phyloP scores from a whole-genome alignment of 75 land plant genomes.

The Chamaecyparis obtusa region DNA sequence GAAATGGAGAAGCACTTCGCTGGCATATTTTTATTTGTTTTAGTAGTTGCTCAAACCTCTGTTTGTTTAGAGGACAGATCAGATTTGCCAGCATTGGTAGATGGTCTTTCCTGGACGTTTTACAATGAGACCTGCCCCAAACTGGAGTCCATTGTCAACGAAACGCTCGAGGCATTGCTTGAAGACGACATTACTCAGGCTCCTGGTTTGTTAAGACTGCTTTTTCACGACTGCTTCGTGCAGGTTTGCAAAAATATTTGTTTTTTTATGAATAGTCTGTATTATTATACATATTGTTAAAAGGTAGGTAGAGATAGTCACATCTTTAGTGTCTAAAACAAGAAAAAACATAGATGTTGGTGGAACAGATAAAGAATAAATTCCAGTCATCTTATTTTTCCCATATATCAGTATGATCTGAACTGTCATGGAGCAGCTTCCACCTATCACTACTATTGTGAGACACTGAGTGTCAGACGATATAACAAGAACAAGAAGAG shows the following conservation, averaged over 20 bases:
- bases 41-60: neutral
- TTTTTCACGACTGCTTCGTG: slow-evolving; percentile 4
- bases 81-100: neutral
- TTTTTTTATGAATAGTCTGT: too few species aligned
- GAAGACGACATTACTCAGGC: neutral
- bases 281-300: too few species aligned
- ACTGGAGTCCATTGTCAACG: neutral
- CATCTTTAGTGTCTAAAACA: too few species aligned
- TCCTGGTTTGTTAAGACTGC: neutral
- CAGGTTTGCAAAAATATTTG: neutral
- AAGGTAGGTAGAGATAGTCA: too few species aligned
- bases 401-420: too few species aligned
- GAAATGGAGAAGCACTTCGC: neutral
- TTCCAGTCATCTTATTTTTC: too few species aligned
- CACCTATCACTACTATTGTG: too few species aligned
- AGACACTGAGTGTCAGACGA: too few species aligned
- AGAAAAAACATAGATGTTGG: too few species aligned
- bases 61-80: neutral
- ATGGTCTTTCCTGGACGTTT: neutral
- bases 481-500: too few species aligned
- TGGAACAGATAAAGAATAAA: too few species aligned
- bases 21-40: neutral
- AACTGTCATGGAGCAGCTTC: too few species aligned
- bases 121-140: neutral
- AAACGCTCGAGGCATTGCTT: neutral